phyloP scores from a whole-genome alignment of 2,329 filamentous ascomycete genomes.

The Fusarium neocosmosporiellum region DNA sequence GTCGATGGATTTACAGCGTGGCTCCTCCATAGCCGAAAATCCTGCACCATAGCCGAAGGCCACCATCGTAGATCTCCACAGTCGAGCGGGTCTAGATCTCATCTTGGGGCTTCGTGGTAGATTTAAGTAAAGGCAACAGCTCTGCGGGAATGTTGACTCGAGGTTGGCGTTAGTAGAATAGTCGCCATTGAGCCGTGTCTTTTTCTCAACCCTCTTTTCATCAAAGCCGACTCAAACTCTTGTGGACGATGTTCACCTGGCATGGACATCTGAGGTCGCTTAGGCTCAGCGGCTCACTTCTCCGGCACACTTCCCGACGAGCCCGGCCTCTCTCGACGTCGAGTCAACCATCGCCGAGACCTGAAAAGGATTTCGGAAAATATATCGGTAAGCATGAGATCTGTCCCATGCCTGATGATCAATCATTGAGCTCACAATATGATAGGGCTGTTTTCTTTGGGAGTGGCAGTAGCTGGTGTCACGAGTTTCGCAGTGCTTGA shows the following conservation, averaged over 20 bases:
- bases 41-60: not conserved
- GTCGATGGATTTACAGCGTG: not conserved
- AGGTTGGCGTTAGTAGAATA: no score
- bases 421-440: not conserved
- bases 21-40: not conserved
- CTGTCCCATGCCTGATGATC: rapidly evolving
- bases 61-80: not conserved
- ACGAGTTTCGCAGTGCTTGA: not conserved
- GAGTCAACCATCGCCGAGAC: not conserved
- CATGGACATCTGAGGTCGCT: not conserved
- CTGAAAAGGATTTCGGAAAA: not conserved
- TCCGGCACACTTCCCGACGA: not conserved
- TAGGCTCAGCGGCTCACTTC: not conserved
- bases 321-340: not conserved
- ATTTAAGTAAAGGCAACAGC: not conserved
- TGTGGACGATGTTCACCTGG: not conserved
- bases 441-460: not conserved
- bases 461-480: not conserved
- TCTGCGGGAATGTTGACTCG: not conserved
- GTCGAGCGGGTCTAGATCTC: not conserved
- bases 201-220: no score
- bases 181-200: not conserved
- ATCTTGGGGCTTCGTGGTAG: not conserved
- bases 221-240: not conserved
- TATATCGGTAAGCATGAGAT: not conserved